Evolutionary conservation across 1,284 basidiomycete species (phyloP), one percentile per base, ranked within the genome.

Genomic region (Tilletia walkeri): DNA sequence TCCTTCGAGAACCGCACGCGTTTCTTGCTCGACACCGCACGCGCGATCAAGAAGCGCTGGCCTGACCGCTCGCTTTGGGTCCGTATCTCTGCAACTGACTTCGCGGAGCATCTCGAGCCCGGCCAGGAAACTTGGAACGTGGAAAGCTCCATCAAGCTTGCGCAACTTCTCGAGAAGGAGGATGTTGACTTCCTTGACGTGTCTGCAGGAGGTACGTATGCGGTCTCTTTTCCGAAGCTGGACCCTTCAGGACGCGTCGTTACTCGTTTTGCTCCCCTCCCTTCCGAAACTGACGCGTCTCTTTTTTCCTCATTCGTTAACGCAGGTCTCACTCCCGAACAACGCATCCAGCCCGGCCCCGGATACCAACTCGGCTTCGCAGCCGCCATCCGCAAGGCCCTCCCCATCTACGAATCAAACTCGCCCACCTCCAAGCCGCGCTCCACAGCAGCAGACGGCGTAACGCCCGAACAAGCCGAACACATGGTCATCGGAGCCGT

Each of bases 11-110:
- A 80, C 66, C 77, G 82, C 3, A 69, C 75, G 1, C 69, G 77
- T 0, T 66, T 82, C 50, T 56, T 80, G 53, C 54, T 72, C 45
- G 75, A 81, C 18, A 74, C 76, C 3, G 74, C 75, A 1, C 56
- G 67, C 1, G 71, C 70, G 12, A 80, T 83, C 65, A 76, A 77
- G n/a, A 10, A 66, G 47, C 72, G 78, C 59, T 78, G 75, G 72
- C 81, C 82, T 0, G 65, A 76, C 66, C 78, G 78, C 69, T 76
- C 74, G 14, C 69, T 83, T 16, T 83, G 82, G 82, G 76, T 83
- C 2, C 76, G 82, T 36, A 70, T 82, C 69, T 75, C 72, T 65
- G 74, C 72, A 36, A 80, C 80, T 16, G 81, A 83, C 73, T 81
- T 71, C 70, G 72, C 77, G 20, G 81, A 83, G 9, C 69, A 70